Base-by-base conservation (phyloP, 129 eudicot species). In the Artemisia annua region DNA sequence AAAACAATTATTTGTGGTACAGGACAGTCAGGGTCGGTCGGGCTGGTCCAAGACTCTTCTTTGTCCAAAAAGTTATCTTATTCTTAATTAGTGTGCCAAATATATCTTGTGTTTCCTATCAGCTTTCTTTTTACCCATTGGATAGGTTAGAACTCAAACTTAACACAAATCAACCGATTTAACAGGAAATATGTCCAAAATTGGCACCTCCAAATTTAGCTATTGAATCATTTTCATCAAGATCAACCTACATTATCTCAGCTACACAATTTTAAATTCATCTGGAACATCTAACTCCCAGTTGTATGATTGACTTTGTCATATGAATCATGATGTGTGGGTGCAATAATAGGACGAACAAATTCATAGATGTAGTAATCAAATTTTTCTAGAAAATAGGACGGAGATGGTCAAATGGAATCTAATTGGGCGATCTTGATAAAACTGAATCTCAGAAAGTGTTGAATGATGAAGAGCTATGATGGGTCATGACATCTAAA, bases 241-340 rank as follows among this genome's bases (percentile, higher is more conserved):
- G 30, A 58, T 57, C 17, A 12, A 66, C 52, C 19, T 39, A 39
- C 46, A 48, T 66, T 48, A 66, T 71, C 75, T 58, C 56, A 14
- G 59, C 57, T 39, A 58, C 9, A 20, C 14, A 16, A 50, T 24
- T 7, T 24, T 50, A 16, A 3, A 24, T 11, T 58, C 18, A 17
- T 46, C 57, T 17, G 43, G 14, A 55, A 54, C 65, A 49, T 63
- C 71, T 32, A 63, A 39, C 24, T 26, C 39, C 65, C 8, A 46
- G 15, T 51, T 50, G 63, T 74, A 17, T 74, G 65, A 43, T 63
- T 74, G 69, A 51, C 71, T 39, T 53, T 35, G 44, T 9, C 19
- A 26, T 52, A 19, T 51, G 63, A 63, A 51, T 17, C 48, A 20
- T 32, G 55, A 63, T 51, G 78, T 63, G 14, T 1, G 5, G 13